phyloP scores from a whole-genome alignment of 805 yeast genomes.

The Saturnispora hagleri region DNA sequence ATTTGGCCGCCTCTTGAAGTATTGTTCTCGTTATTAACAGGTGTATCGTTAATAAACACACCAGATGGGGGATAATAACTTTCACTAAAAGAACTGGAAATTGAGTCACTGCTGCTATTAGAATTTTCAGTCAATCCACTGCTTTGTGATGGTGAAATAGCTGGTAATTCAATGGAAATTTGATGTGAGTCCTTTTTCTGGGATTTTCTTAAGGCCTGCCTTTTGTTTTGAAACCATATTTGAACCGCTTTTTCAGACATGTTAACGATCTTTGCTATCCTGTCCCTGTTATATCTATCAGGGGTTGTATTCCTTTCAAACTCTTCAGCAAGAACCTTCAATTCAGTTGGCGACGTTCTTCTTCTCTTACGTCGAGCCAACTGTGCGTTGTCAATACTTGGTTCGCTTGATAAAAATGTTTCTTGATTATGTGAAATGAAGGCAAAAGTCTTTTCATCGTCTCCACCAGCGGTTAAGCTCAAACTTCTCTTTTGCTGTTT shows the following conservation, averaged over 20 bases:
- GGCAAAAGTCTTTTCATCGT: conserved; percentile 47
- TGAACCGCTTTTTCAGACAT: conserved; percentile 99
- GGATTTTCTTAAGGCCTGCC: conserved; percentile 64
- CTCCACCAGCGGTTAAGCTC: not conserved
- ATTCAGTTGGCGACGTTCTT: conserved; percentile 85
- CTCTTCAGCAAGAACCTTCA: conserved; percentile 71
- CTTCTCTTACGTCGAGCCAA: conserved; percentile 91
- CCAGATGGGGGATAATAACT: conserved; percentile 1
- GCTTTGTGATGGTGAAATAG: not conserved
- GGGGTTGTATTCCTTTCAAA: conserved; percentile 76
- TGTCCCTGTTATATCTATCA: conserved; percentile 60
- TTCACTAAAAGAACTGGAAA: not conserved
- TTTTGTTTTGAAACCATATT: conserved; percentile 95
- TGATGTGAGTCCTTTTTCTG: conserved; percentile 4
- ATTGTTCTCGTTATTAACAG: not conserved
- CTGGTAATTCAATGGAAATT: not conserved
- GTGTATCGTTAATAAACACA: not conserved
- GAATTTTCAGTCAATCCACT: not conserved
- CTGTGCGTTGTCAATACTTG: conserved; percentile 81
- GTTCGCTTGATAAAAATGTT: conserved; percentile 76
- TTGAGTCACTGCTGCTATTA: not conserved
- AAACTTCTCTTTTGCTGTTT: not conserved
- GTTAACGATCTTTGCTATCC: conserved; percentile 69
- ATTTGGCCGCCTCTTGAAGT: conserved; percentile 20
- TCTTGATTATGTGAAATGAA: conserved; percentile 90